Base-by-base conservation (phyloP, 495 filamentous ascomycete species). In the Emericellopsis terricola region DNA sequence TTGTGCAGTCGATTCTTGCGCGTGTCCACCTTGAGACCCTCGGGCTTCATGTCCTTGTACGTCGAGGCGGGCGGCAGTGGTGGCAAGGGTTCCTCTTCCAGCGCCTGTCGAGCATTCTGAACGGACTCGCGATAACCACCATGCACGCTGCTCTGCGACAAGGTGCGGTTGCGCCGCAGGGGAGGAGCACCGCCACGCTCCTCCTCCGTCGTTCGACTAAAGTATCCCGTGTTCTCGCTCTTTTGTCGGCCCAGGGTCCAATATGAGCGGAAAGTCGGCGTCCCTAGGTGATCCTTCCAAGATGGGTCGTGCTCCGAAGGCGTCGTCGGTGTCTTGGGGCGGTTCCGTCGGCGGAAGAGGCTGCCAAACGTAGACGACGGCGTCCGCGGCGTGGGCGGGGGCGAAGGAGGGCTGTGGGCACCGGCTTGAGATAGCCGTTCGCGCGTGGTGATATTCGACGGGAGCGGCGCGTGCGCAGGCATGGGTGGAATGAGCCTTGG, bases 261-360 rank as follows among this genome's bases (percentile, higher is more conserved):
- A n/a, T n/a, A n/a, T n/a, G n/a, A n/a, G n/a, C n/a, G n/a, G n/a
- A n/a, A n/a, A n/a, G n/a, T n/a, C n/a, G n/a, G n/a, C n/a, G n/a
- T n/a, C n/a, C n/a, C n/a, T n/a, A n/a, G n/a, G n/a, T n/a, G n/a
- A n/a, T n/a, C n/a, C n/a, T n/a, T n/a, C n/a, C n/a, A n/a, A n/a
- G n/a, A n/a, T n/a, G n/a, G n/a, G n/a, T n/a, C 8, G 10, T 30
- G 28, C 28, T 7, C 15, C 13, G 15, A 16, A 5, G 28, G 28
- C 28, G 28, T 11, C 15, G 15, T 5, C 6, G 28, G 28, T 19
- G 31, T 26, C 23, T 26, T 26, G 23, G 23, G 23, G 11, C 23
- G 33, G 27, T 35, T 35, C 13, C 33, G 33, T 10, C 33, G 14
- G 21, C 33, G 33, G 33, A 35, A 35, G 4, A 35, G 33, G 4